These are phyloP conservation scores for Sonneratia caseolaris DNA, from an alignment of 345 rosid genomes.

Conservation along the genomic window DNA sequence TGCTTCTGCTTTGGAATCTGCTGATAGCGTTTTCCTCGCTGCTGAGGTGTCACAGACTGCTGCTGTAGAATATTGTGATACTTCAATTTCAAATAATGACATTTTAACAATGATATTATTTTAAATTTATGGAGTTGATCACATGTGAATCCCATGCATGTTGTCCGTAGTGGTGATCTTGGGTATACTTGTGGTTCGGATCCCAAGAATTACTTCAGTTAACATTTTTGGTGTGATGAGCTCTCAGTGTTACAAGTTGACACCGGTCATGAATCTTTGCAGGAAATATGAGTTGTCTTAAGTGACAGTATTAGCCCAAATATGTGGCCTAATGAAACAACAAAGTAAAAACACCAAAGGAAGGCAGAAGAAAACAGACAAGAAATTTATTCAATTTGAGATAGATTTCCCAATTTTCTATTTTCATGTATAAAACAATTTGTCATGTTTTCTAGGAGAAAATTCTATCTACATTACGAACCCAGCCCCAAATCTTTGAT, in stretches of 20 bases:
- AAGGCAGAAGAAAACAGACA: not conserved
- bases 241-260: not conserved
- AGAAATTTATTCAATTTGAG: not conserved
- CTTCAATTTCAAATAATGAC: not conserved
- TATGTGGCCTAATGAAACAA: not conserved
- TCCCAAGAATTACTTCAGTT: too few species aligned
- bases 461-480: not conserved
- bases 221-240: too few species aligned
- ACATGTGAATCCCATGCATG: too few species aligned
- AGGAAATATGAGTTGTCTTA: not conserved
- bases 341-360: not conserved
- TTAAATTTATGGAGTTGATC: not conserved
- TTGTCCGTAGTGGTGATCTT: too few species aligned
- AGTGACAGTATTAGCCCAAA: not conserved
- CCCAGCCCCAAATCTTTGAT: not conserved
- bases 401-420: not conserved
- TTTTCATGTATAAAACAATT: not conserved
- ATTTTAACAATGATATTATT: not conserved
- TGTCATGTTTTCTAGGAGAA: not conserved
- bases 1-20: conserved; percentile 18
- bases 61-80: conserved; percentile 4
- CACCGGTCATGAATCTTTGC: not conserved
- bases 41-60: conserved; percentile 18
- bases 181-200: too few species aligned
- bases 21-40: conserved; percentile 18